phyloP scores from a whole-genome alignment of 306 rosid species.

The Cucumis cinereus region DNA sequence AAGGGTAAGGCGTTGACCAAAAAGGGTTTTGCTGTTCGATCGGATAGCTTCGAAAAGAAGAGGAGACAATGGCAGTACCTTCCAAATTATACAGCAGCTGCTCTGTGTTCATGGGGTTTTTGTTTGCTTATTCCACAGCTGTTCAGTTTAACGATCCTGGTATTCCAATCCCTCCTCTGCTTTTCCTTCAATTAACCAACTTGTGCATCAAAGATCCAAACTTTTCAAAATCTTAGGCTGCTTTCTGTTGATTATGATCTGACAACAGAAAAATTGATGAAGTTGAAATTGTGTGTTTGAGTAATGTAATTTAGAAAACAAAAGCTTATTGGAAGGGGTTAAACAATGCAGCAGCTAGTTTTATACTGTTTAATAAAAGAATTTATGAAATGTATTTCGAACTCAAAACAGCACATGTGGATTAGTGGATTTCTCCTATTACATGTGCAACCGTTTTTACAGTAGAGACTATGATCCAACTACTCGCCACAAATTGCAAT shows the following conservation, averaged over 20 bases:
- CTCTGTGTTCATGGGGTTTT: conserved; percentile 40
- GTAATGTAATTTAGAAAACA: too few species aligned
- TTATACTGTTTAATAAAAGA: too few species aligned
- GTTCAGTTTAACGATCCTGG: conserved; percentile 54
- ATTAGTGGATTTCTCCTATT: background rate
- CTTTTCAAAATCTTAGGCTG: background rate
- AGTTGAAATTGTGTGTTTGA: background rate
- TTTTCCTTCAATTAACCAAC: background rate
- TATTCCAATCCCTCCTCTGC: conserved; percentile 6
- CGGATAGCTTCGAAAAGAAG: conserved; percentile 7
- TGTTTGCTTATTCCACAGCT: conserved; percentile 60
- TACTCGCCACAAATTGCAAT: background rate
- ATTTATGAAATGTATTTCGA: too few species aligned
- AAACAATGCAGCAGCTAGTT: too few species aligned
- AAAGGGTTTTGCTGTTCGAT: background rate
- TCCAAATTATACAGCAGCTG: conserved; percentile 21
- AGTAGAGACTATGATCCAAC: background rate
- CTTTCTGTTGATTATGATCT: background rate
- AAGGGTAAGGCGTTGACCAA: background rate
- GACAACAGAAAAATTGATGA: background rate
- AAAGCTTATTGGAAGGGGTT: too few species aligned
- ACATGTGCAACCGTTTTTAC: background rate
- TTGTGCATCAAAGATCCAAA: background rate
- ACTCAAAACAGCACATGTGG: too few species aligned
- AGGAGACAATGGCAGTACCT: conserved; percentile 24